A percentile compares a stretch with the other conserved stretches of the same genome.
phyloP scores from a whole-genome alignment of 441 rosid species.

The Sinapis alba region DNA sequence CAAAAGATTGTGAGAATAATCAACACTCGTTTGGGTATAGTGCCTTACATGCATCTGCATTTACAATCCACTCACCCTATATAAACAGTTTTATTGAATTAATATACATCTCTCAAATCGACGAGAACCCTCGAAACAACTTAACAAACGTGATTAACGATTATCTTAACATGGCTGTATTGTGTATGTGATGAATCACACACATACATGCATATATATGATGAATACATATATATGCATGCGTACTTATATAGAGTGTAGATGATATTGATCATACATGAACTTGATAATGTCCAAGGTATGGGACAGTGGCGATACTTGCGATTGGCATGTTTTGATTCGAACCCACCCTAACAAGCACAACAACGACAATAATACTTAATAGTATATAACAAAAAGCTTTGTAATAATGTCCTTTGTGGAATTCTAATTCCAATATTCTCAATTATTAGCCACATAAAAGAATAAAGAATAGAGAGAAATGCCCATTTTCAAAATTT shows the following conservation, averaged over 20 bases:
- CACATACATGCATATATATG: neutral
- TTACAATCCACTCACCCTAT: slow-evolving; percentile 5
- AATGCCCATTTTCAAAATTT: slow-evolving; percentile 26
- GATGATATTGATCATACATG: slow-evolving; percentile 1
- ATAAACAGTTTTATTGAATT: neutral
- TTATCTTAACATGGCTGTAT: neutral
- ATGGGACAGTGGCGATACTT: slow-evolving; percentile 28
- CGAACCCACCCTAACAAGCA: slow-evolving; percentile 31
- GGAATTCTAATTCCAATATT: slow-evolving; percentile 38
- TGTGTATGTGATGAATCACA: neutral
- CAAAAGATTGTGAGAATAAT: slow-evolving; percentile 31
- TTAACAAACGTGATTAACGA: neutral
- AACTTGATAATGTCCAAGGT: slow-evolving; percentile 17
- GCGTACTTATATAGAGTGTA: neutral
- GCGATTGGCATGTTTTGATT: slow-evolving; percentile 29
- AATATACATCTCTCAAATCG: neutral
- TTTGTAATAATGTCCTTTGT: slow-evolving; percentile 24
- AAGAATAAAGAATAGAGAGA: slow-evolving; percentile 25
- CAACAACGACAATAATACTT: slow-evolving; percentile 14
- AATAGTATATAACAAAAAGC: neutral
- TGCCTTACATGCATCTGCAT: slow-evolving; percentile 25
- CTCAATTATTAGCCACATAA: slow-evolving; percentile 39
- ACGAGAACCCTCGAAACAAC: neutral
- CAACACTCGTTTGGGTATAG: slow-evolving; percentile 34
- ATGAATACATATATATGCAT: neutral